Evolutionary conservation across 2,329 filamentous ascomycete genomes (phyloP), one percentile per base, ranked within the genome.

Genomic region (Elsinoe perseae): DNA sequence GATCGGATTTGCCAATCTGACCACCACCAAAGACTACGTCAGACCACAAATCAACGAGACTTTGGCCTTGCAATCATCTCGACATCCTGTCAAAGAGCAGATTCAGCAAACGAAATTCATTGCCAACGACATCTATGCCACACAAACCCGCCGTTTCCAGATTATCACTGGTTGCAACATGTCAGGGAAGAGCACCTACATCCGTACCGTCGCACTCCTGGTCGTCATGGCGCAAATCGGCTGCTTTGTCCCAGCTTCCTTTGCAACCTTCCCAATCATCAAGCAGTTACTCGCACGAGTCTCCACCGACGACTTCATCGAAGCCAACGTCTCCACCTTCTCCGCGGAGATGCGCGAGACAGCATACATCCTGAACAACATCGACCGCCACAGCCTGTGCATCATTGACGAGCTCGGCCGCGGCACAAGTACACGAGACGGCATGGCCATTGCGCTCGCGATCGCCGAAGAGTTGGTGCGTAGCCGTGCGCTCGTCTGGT

Each of bases 81-180:
- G 87, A 27, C 89, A 95, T 67, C 88, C 89, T 0, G 85, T 95
- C 57, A 76, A 84, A 3, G 89, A 95, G 70, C 87, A 84, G 66
- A 80, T 84, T 1, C 82, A 88, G 61, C 72, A 75, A 0, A 79
- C 78, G 38, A 82, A 80, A 20, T 95, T 87, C 66, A 77, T 97
- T 2, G 87, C 93, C 0, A 97, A 97, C 61, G 91, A 97, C 65
- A 87, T 91, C 25, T 97, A 91, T 64, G 86, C 89, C 2, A 87
- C 85, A 0, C 79, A 86, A 30, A 84, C 92, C 59, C 83, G 84
- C 32, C 83, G 91, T 1, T 95, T 96, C 64, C 91, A 97, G 62
- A 86, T 97, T 59, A 85, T 98, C 60, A 97, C 92, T 0, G 92
- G 93, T 2, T 95, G 89, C 68, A 98, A 98, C 64, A 98, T 98